Evolutionary conservation across 208 protist species (phyloP), one percentile per base, ranked within the genome.

Genomic region (Leishmania tropica): DNA sequence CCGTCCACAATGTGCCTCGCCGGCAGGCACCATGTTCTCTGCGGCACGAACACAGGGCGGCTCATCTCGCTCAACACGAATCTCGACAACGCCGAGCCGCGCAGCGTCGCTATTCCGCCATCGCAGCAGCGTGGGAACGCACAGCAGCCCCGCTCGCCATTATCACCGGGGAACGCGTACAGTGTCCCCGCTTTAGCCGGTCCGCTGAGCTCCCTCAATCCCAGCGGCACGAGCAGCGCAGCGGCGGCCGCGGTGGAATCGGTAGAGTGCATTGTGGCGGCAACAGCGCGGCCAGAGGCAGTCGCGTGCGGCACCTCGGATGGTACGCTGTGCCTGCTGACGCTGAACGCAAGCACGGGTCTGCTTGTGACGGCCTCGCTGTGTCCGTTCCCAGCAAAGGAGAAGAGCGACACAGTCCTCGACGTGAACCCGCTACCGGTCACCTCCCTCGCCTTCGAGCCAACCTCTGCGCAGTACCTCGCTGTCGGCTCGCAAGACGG

Each of bases 41-140:
- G 91, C 71, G 95, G 92, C 76, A 97, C 93, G 17, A 90, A 74
- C 67, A 93, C 83, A 40, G 95, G 95, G 0, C 90, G 89, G 21
- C 42, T 97, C 19, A 88, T 96, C 72, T 96, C 95, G 35, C 81
- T 93, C 21, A 98, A 96, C 85, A 91, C 90, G 37, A 92, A 90
- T 60, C 85, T 92, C 53, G 89, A 92, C 2, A 53, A 85, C 67
- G 80, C 85, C 24, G 91, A 93, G 82, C 89, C 89, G 48, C 76
- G 60, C 70, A 79, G 67, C 72, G 87, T 91, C 10, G 76, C 37
- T 19, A 84, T 93, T 28, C 91, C 91, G 11, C 48, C 81, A 21
- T 80, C 81, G 56, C 81, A 84, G 78, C 74, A 81, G 15, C 82
- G 35, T 79, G 81, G 56, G 74, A 64, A 15, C 81, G 65, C 31